phyloP scores from a whole-genome alignment of 768 basidiomycete genomes.

The Amanita polypyramis region DNA sequence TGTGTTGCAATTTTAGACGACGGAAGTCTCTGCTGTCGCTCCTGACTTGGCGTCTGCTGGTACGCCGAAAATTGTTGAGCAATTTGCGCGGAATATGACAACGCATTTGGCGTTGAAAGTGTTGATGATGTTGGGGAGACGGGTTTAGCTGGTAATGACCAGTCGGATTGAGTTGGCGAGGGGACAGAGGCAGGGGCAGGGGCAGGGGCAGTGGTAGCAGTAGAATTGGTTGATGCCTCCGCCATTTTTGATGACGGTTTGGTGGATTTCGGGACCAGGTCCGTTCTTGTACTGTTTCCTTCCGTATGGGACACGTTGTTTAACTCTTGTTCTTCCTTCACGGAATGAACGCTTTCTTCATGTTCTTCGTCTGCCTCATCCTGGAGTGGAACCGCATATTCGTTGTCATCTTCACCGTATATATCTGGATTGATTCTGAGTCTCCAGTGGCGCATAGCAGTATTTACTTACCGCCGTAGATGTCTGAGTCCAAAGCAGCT shows the following conservation, averaged over 20 bases:
- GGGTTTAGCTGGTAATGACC: slow-evolving; percentile 19
- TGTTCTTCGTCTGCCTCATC: slow-evolving; percentile 21
- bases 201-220: no score
- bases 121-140: slow-evolving; percentile 15
- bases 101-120: slow-evolving; percentile 15
- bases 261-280: slow-evolving; percentile 3
- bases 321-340: slow-evolving; percentile 5
- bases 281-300: neutral
- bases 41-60: slow-evolving; percentile 57
- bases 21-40: slow-evolving; percentile 36
- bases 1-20: slow-evolving; percentile 9
- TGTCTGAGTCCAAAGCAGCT: slow-evolving; percentile 20
- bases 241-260: neutral
- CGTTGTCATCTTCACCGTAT: slow-evolving; percentile 43
- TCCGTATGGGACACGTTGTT: neutral
- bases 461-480: slow-evolving; percentile 22
- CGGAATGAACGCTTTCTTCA: slow-evolving; percentile 12
- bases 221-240: neutral
- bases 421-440: slow-evolving; percentile 27
- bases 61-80: slow-evolving; percentile 57
- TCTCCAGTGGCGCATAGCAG: slow-evolving; percentile 20
- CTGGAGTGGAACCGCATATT: slow-evolving; percentile 19
- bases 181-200: slow-evolving; percentile 9
- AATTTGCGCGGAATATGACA: slow-evolving; percentile 56
- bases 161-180: slow-evolving; percentile 13